Evolutionary conservation across 345 rosid genomes (phyloP).

Genomic region (Hibiscus trionum): DNA sequence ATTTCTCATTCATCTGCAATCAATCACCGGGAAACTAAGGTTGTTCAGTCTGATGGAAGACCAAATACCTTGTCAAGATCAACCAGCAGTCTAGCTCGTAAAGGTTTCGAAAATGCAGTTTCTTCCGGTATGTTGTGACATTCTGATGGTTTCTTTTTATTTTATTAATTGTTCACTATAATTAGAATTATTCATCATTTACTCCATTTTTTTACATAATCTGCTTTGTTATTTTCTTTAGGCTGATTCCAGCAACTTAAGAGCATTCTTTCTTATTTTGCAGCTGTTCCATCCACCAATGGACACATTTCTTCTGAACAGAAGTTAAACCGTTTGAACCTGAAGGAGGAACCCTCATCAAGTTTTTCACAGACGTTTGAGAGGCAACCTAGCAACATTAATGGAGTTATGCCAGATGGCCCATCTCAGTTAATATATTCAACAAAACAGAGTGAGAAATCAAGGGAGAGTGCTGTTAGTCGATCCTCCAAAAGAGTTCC

Average conservation of each 20-base stretch:
- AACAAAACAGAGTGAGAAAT: constrained; percentile 51
- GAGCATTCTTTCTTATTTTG: constrained; percentile 4
- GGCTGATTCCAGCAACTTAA: background rate
- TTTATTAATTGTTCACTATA: background rate
- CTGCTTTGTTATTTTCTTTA: background rate
- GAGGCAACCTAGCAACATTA: constrained; percentile 27
- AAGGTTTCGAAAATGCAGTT: constrained; percentile 38
- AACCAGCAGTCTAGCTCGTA: constrained; percentile 39
- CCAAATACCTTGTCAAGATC: constrained; percentile 43
- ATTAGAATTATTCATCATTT: background rate
- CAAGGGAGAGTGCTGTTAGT: constrained; percentile 35
- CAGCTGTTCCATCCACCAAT: constrained; percentile 41
- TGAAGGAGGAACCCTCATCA: constrained; percentile 55
- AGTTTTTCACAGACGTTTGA: constrained; percentile 49
- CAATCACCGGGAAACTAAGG: constrained; percentile 44
- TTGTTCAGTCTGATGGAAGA: constrained; percentile 54
- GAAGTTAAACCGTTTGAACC: constrained; percentile 34
- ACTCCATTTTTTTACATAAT: constrained; percentile 1
- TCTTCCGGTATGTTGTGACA: constrained; percentile 44
- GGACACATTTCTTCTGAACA: constrained; percentile 41
- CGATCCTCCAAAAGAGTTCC: constrained; percentile 38
- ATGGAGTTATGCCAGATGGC: constrained; percentile 48
- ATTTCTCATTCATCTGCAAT: constrained; percentile 30
- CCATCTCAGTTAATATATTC: constrained; percentile 40
- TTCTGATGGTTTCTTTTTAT: background rate